Evolutionary conservation across 2,329 filamentous ascomycete genomes (phyloP).

Genomic region (Fusarium temperatum): DNA sequence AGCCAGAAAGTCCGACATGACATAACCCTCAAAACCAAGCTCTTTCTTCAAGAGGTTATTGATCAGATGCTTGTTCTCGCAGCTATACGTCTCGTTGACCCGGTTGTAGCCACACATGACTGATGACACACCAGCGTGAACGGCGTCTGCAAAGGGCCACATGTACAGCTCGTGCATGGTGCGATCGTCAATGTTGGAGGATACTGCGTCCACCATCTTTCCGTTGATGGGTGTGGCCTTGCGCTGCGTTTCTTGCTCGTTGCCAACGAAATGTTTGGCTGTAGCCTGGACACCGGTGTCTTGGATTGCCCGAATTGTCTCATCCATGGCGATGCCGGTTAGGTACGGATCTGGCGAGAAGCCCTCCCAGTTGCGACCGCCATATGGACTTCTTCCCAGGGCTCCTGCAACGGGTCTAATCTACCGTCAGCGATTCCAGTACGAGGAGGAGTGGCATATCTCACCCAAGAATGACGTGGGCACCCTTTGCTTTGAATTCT

Average conservation of each 20-base stretch:
- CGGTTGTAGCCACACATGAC: constrained; percentile 79
- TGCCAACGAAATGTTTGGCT: constrained; percentile 51
- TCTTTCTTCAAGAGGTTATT: constrained; percentile 71
- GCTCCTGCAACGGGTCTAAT: constrained; percentile 62
- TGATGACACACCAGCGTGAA: constrained; percentile 42
- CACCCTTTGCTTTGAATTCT: constrained; percentile 77
- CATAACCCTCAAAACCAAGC: constrained; percentile 70
- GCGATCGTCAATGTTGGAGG: constrained; percentile 64
- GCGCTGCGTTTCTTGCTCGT: constrained; percentile 48
- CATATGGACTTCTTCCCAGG: constrained; percentile 54
- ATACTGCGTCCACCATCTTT: constrained; percentile 41
- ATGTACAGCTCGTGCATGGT: constrained; percentile 64
- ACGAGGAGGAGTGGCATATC: constrained; percentile 72
- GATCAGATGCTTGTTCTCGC: constrained; percentile 82
- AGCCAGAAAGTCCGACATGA: constrained; percentile 74
- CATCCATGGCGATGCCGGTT: constrained; percentile 61
- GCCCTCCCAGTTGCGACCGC: constrained; percentile 73
- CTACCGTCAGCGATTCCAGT: constrained; percentile 74
- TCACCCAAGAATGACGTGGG: constrained; percentile 69
- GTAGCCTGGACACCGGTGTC: constrained; percentile 50
- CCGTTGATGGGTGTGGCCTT: constrained; percentile 42
- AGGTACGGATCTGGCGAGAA: constrained; percentile 73
- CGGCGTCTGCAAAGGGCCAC: constrained; percentile 48
- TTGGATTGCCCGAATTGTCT: constrained; percentile 47
- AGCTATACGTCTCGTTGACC: constrained; percentile 82